phyloP scores from a whole-genome alignment of 768 basidiomycete genomes.

The Calocera viscosa region DNA sequence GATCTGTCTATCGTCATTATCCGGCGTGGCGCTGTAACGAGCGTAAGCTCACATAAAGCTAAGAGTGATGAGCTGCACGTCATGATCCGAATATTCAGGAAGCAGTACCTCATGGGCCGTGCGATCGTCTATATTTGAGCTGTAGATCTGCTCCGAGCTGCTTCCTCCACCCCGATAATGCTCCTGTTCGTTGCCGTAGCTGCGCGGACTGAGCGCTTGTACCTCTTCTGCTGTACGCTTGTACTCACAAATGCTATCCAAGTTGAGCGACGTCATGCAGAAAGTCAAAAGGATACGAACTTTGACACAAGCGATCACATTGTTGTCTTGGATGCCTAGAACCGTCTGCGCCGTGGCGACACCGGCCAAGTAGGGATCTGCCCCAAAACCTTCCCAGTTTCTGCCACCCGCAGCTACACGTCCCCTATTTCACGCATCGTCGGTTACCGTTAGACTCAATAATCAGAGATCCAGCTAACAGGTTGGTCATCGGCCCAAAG shows the following conservation, averaged over 20 bases:
- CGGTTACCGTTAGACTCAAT: not conserved
- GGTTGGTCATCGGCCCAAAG: not conserved
- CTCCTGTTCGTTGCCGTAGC: constrained; percentile 33
- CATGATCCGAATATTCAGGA: not conserved
- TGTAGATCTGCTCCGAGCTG: constrained; percentile 21
- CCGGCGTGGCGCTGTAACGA: too few species aligned
- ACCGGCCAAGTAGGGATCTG: constrained; percentile 76
- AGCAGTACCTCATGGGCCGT: constrained; percentile 54
- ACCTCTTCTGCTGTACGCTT: not conserved
- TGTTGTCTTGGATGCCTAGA: constrained; percentile 54
- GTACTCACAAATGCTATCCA: constrained; percentile 46
- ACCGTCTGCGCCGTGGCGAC: constrained; percentile 58
- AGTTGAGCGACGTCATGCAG: constrained; percentile 45
- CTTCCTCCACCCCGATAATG: constrained; percentile 22
- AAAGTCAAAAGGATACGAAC: not conserved
- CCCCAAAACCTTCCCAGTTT: constrained; percentile 86
- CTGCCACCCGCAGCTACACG: constrained; percentile 43
- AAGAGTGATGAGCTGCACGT: not conserved
- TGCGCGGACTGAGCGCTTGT: constrained; percentile 12
- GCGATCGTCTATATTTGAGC: constrained; percentile 63
- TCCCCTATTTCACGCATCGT: not conserved
- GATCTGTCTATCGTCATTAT: not conserved
- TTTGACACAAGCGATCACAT: constrained; percentile 1
- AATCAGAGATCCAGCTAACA: not conserved
- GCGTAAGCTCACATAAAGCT: not conserved